These are phyloP conservation scores for Dichotomocladium elegans DNA, from an alignment of 371 early-diverging fungal species.

Conservation along the genomic window DNA sequence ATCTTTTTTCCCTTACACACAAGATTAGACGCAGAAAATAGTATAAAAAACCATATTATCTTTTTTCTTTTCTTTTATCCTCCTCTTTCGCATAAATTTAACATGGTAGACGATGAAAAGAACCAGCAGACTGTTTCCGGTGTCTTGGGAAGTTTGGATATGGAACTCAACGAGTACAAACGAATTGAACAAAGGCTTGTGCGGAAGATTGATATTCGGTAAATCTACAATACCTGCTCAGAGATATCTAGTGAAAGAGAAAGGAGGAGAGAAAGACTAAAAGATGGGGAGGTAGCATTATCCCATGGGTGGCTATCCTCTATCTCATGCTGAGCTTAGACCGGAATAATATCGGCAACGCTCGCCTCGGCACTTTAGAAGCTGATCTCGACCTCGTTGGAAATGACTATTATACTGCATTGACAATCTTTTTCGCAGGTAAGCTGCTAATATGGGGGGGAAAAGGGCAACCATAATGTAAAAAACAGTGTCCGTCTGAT, in stretches of 20 bases:
- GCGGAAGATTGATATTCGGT: constrained; percentile 17
- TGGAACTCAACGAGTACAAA: no score
- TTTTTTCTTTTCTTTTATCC: no score
- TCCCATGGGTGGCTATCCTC: constrained; percentile 36
- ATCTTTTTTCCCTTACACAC: no score
- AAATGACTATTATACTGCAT: constrained; percentile 39
- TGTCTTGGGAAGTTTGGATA: no score
- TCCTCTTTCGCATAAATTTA: no score
- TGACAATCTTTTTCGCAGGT: constrained; percentile 41
- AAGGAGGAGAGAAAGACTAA: background rate
- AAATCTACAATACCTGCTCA: background rate
- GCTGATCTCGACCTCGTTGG: constrained; percentile 29
- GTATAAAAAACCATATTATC: no score
- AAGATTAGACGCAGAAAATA: no score
- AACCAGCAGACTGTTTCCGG: no score
- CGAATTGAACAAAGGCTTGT: constrained; percentile 3
- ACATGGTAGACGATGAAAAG: no score
- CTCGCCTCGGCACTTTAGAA: constrained; percentile 34
- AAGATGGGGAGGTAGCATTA: constrained; percentile 16
- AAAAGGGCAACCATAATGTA: background rate
- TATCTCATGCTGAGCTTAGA: constrained; percentile 37
- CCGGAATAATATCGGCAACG: constrained; percentile 47
- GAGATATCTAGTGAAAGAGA: background rate
- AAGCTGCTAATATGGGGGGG: background rate
- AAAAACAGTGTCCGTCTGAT: no score